A percentile compares a stretch with the other conserved stretches of the same genome.
phyloP scores from a whole-genome alignment of 768 basidiomycete species.

The Kwoniella newhampshirensis region DNA sequence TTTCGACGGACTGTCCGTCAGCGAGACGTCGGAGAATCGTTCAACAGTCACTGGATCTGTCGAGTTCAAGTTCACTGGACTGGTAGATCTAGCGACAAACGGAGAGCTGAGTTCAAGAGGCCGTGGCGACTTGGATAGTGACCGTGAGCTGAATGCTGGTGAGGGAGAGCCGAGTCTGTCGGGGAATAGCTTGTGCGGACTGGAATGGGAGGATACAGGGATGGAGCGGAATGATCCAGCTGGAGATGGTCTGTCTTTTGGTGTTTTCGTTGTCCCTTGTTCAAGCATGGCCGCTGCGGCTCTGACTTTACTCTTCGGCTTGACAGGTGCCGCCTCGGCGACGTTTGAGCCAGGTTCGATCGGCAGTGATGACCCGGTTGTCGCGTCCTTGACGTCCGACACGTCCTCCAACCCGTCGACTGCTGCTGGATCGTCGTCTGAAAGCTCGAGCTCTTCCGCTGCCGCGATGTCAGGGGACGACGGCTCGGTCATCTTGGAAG shows the following conservation, averaged over 20 bases:
- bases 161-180: background rate
- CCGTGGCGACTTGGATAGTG: slow-evolving; percentile 2
- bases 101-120: slow-evolving; percentile 2
- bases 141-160: slow-evolving; percentile 7
- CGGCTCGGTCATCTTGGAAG: slow-evolving; percentile 2
- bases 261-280: background rate
- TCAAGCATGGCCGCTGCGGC: slow-evolving; percentile 39
- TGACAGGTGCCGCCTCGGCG: slow-evolving; percentile 6
- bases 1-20: slow-evolving; percentile 7
- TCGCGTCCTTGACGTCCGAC: background rate
- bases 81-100: slow-evolving; percentile 4
- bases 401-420: slow-evolving; percentile 8
- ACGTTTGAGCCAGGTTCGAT: background rate
- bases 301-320: slow-evolving; percentile 23
- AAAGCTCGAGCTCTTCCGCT: slow-evolving; percentile 34
- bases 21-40: slow-evolving; percentile 20
- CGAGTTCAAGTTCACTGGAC: background rate
- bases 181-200: slow-evolving; percentile 6
- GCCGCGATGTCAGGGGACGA: slow-evolving; percentile 16
- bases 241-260: background rate
- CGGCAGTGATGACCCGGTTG: background rate
- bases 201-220: slow-evolving; percentile 6
- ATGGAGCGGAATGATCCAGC: slow-evolving; percentile 12
- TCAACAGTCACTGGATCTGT: slow-evolving; percentile 1
- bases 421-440: slow-evolving; percentile 17